Base-by-base conservation (phyloP, 139 green algal genomes). In the Asterochloris sp. region DNA sequence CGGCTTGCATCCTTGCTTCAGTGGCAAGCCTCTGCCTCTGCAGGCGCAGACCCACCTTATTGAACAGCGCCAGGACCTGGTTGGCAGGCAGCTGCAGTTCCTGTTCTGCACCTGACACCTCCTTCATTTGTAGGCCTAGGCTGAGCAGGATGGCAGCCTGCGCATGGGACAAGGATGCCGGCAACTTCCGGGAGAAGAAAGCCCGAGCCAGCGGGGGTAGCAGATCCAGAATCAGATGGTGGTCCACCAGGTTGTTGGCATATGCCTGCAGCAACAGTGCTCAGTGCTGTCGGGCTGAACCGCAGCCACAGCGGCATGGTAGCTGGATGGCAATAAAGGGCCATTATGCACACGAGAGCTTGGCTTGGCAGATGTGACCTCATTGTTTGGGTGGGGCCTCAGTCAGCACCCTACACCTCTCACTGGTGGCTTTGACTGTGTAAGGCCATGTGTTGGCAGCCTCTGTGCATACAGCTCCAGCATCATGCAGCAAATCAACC, bases 41-140 rank as follows among this genome's bases (percentile, higher is more conserved):
- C 38, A 54, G 38, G 38, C 38, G 6, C 38, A 38, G 16, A 27
- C 11, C 19, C 28, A 86, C 85, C 86, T 99, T 99, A 90, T 95
- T 98, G 89, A 98, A 99, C 69, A 99, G 92, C 28, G 96, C 96
- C 77, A 98, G 86, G n/a, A 95, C 86, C 87, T 96, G 92, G 60
- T 91, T 94, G 64, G 82, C 73, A 11, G 95, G 96, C 85, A 98
- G 92, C 73, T 85, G 83, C 47, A 99, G 88, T 26, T 77, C 79
- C 73, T 85, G 83, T 69, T 93, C 89, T 26, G 95, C 74, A 86
- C 19, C 83, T 87, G 54, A 91, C 47, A 83, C 82, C 60, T 94
- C 73, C 23, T 85, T 86, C 80, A 90, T 86, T 87, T 97, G 94
- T 73, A 97, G 88, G 15, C 94, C 94, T 23, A 97, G 63, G 0